These are phyloP conservation scores for Penicillium rolfsii DNA, from an alignment of 2,329 filamentous ascomycete species.

Conservation along the genomic window DNA sequence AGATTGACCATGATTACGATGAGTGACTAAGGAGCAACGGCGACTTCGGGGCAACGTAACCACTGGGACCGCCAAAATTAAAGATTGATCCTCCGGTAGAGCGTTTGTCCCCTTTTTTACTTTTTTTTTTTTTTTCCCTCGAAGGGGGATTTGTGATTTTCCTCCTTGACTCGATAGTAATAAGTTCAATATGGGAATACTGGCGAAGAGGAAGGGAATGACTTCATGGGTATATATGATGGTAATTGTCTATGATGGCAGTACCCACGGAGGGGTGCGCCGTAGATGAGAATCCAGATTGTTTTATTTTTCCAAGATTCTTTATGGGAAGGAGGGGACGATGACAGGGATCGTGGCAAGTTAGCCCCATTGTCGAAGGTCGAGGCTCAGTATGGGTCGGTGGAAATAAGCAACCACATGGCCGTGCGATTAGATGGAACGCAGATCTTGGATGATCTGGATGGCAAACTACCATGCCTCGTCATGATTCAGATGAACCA, in stretches of 20 bases:
- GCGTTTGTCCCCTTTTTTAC: neutral
- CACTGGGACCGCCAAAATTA: neutral
- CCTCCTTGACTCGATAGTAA: neutral
- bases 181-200: neutral
- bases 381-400: constrained; percentile 1
- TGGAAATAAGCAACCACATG: neutral
- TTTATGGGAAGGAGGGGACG: constrained; percentile 3
- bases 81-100: neutral
- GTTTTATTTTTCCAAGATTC: neutral
- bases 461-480: neutral
- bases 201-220: neutral
- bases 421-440: neutral
- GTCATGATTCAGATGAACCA: neutral
- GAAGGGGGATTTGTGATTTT: neutral
- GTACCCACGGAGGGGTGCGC: neutral
- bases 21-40: neutral
- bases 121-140: neutral
- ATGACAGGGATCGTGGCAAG: neutral
- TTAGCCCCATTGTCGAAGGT: neutral
- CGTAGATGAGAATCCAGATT: neutral
- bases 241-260: neutral
- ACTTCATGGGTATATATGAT: neutral
- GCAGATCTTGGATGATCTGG: neutral
- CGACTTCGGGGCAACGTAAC: neutral
- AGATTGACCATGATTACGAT: neutral